These are phyloP conservation scores for Nigrospora oryzae DNA, from an alignment of 2,329 filamentous ascomycete genomes.

Conservation along the genomic window DNA sequence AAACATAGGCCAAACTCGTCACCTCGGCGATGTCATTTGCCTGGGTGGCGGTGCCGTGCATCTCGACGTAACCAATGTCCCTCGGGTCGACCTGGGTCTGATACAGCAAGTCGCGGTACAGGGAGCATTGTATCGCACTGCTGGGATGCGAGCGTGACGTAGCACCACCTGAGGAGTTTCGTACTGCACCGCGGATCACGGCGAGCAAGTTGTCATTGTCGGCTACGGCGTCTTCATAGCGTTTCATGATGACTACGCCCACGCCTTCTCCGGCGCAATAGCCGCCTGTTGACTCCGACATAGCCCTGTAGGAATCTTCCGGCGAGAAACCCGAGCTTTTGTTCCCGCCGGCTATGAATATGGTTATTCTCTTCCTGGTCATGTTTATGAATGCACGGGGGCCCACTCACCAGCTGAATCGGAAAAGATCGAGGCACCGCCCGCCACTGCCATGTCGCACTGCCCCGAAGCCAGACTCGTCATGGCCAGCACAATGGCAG, in stretches of 20 bases:
- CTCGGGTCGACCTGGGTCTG: not conserved
- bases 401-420: no score
- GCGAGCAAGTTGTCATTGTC: constrained; percentile 33
- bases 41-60: not conserved
- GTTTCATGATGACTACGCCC: constrained; percentile 35
- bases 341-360: no score
- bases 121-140: no score
- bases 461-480: not conserved
- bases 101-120: not conserved
- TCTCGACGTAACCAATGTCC: not conserved
- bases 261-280: constrained; percentile 34
- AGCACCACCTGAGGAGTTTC: constrained; percentile 11
- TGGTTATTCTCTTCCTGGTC: no score
- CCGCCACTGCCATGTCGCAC: not conserved
- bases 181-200: constrained; percentile 22
- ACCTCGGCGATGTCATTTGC: not conserved
- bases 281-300: constrained; percentile 24
- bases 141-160: no score
- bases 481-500: not conserved
- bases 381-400: no score
- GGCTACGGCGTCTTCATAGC: constrained; percentile 29
- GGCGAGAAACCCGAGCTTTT: no score
- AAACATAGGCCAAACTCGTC: not conserved
- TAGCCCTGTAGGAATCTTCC: constrained; percentile 16
- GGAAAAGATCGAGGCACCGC: not conserved